A percentile compares a stretch with the other conserved stretches of the same genome.
Evolutionary conservation across 805 yeast genomes (phyloP).

Genomic region (Ogataea corticis): DNA sequence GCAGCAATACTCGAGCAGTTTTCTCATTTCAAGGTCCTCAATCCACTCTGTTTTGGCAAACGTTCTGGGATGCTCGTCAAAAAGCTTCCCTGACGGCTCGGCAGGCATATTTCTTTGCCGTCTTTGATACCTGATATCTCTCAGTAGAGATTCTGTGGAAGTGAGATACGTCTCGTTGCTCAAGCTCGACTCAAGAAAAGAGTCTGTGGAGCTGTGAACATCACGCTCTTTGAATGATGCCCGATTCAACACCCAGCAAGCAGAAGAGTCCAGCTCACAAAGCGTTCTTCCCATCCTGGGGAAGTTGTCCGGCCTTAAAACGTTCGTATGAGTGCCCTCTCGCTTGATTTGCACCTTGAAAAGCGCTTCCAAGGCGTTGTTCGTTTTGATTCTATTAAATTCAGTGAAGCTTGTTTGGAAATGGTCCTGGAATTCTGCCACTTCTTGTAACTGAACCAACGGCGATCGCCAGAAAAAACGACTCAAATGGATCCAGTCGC

Average conservation of each 20-base stretch:
- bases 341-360: conserved; percentile 25
- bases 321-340: conserved; percentile 19
- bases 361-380: conserved; percentile 35
- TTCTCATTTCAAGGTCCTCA: conserved; percentile 39
- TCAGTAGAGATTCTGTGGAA: conserved; percentile 57
- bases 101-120: conserved; percentile 37
- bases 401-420: conserved; percentile 28
- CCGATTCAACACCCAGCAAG: conserved; percentile 63
- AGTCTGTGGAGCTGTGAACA: conserved; percentile 45
- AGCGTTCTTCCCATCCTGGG: conserved; percentile 62
- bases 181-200: not conserved
- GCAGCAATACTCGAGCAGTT: conserved; percentile 34
- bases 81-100: conserved; percentile 30
- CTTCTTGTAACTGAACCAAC: conserved; percentile 24
- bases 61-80: conserved; percentile 30
- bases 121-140: conserved; percentile 57
- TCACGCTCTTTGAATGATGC: conserved; percentile 42
- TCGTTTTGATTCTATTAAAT: conserved; percentile 29
- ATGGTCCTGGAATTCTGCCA: conserved; percentile 16
- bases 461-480: conserved; percentile 60
- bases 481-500: conserved; percentile 66
- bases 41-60: conserved; percentile 38
- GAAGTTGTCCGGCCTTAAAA: conserved; percentile 33
- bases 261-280: conserved; percentile 70
- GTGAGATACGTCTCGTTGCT: conserved; percentile 32